Evolutionary conservation across 2,329 filamentous ascomycete genomes (phyloP).

Genomic region (Colletotrichum endophyticum): DNA sequence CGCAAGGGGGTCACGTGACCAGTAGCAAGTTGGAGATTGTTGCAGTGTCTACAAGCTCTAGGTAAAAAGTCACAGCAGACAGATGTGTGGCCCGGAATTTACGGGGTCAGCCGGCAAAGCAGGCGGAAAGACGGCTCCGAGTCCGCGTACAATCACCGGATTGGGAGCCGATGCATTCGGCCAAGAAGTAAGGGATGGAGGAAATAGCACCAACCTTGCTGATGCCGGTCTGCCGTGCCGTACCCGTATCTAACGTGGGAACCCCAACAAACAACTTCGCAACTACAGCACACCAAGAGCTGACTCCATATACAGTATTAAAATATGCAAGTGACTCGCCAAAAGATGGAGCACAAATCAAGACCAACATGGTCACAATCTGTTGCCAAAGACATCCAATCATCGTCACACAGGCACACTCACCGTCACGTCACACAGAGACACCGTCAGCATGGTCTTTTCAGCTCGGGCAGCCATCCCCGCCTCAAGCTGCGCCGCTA

Average conservation of each 20-base stretch:
- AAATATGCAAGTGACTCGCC: neutral
- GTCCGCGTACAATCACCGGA: neutral
- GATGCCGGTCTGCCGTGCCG: neutral
- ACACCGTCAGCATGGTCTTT: neutral
- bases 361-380: neutral
- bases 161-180: neutral
- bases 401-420: neutral
- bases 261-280: neutral
- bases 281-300: neutral
- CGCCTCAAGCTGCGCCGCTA: neutral
- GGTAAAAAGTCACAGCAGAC: rapidly evolving
- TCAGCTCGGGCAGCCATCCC: neutral
- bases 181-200: neutral
- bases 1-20: neutral
- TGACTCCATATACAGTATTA: rapidly evolving
- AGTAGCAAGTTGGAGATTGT: neutral
- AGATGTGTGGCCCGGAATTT: neutral
- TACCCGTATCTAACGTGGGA: neutral
- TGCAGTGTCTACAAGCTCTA: neutral
- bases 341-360: neutral
- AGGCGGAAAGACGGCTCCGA: neutral
- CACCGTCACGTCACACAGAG: neutral
- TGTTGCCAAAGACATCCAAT: neutral
- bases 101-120: neutral
- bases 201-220: neutral